Conservation (phyloP, 1,139 yeast species). For the Lodderomyces oxycetoniae region DNA sequence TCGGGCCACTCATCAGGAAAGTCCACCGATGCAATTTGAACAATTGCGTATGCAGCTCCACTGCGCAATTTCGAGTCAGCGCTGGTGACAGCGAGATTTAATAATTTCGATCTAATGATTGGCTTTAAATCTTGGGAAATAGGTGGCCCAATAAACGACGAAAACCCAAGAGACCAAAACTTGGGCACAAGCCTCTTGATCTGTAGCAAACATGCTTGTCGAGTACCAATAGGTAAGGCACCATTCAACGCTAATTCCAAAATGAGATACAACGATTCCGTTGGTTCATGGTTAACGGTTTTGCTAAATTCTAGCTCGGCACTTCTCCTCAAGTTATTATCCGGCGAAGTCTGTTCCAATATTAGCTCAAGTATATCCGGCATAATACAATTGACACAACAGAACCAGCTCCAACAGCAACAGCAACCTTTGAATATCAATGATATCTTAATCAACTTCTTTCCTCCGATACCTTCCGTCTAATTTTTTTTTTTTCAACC, state of each 20-base stretch:
- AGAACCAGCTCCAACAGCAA: too few species aligned
- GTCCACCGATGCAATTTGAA: constrained; percentile 83
- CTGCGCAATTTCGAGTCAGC: constrained; percentile 58
- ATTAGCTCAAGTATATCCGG: constrained; percentile 19
- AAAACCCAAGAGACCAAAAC: constrained; percentile 85
- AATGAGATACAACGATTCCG: constrained; percentile 26
- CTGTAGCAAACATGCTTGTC: constrained; percentile 69
- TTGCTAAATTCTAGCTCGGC: constrained; percentile 35
- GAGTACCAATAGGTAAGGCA: constrained; percentile 25
- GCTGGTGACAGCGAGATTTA: constrained; percentile 49
- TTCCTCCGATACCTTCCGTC: too few species aligned
- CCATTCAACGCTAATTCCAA: constrained; percentile 23
- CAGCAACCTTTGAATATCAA: too few species aligned
- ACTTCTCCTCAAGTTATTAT: constrained; percentile 29
- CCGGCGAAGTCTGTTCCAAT: constrained; percentile 32
- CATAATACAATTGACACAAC: too few species aligned
- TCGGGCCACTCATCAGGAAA: constrained; percentile 96
- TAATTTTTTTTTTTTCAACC: too few species aligned
- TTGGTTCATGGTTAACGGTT: constrained; percentile 27
- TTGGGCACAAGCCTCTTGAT: constrained; percentile 65
- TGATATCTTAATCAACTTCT: too few species aligned
- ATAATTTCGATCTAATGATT: constrained; percentile 44
- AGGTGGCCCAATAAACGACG: constrained; percentile 67
- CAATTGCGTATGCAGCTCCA: constrained; percentile 69
- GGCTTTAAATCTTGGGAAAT: constrained; percentile 50